Base-by-base conservation (phyloP, 2,329 filamentous ascomycete genomes). In the Epicoccum nigrum region DNA sequence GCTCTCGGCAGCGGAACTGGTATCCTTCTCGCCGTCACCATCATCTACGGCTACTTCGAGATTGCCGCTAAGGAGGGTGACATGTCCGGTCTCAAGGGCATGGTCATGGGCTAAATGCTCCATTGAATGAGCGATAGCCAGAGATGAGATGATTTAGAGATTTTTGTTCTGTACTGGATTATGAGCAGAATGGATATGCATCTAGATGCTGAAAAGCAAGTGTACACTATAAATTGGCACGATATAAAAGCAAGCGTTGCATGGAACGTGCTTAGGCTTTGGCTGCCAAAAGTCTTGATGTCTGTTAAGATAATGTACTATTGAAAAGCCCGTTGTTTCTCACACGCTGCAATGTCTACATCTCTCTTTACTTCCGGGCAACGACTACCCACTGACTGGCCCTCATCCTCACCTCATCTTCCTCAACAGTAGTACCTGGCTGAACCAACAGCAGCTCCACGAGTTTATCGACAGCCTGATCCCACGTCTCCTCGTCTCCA, bases 41-140 rank as follows among this genome's bases (percentile, higher is more conserved):
- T 99, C 75, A 99, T 99, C 77, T 99, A 99, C 77, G 91, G 92
- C 61, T 99, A 99, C 81, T 99, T 99, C 70, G 94, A 99, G 77
- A 99, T 99, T 70, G 94, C 94, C 19, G 95, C 95, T 69, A 97
- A 97, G 80, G 94, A 99, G 79, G 94, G 94, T 68, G 94, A 99
- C 74, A 87, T 97, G 77, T 84, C 87, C 55, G 90, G 91, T 63
- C 78, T 88, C 52, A 86, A 86, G 76, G 85, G 85, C 44, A 84
- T 87, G 77, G 83, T 87, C 44, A 80, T 81, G 74, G 79, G 79
- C 58, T 78, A 74, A 58, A 59, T 60, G 27, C 31, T 44, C 32
- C 11, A 23, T 19, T 8, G 15, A 11, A n/a, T 13, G 38, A 39
- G 39, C 38, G 33, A 16, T 15, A 39, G 33, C 39, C 32, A 6